Percentiles rank a stretch among this genome's conserved stretches.
Evolutionary conservation across 495 filamentous ascomycete species (phyloP).

Genomic region (Penicillium mononematosum): DNA sequence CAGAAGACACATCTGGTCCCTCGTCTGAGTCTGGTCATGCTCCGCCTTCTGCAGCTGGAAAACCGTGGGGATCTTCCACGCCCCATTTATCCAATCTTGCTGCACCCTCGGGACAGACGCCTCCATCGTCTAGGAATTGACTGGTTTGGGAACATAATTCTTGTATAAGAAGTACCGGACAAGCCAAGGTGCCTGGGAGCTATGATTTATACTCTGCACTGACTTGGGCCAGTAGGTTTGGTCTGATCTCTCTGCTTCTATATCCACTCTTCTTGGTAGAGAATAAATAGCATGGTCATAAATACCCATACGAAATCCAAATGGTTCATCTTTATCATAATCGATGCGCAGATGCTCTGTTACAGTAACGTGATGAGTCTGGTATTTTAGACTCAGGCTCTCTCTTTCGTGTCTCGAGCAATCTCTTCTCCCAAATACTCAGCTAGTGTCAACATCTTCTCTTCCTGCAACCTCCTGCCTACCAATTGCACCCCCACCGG

Average conservation of each 20-base stretch:
- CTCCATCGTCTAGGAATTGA: slow-evolving; percentile 22
- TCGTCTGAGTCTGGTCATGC: slow-evolving; percentile 16
- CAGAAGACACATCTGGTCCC: slow-evolving; percentile 22
- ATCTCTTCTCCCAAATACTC: slow-evolving; percentile 36
- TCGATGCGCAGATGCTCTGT: not conserved
- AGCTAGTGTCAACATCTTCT: slow-evolving; percentile 49
- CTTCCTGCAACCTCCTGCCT: slow-evolving; percentile 51
- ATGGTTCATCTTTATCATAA: not conserved
- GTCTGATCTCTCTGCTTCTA: not conserved
- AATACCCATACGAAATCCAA: not conserved
- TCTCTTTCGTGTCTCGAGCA: slow-evolving; percentile 5
- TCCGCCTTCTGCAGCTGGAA: slow-evolving; percentile 8
- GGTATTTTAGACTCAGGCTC: not conserved
- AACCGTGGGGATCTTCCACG: slow-evolving; percentile 23
- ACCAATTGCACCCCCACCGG: slow-evolving; percentile 55
- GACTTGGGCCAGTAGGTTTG: not conserved
- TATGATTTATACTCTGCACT: not conserved
- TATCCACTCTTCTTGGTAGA: not conserved
- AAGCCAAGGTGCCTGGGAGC: not conserved
- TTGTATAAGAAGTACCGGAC: not conserved
- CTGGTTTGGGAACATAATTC: not conserved
- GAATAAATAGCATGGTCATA: not conserved
- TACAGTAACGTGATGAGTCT: not conserved
- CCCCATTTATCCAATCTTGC: slow-evolving; percentile 30
- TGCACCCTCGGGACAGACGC: slow-evolving; percentile 26